A percentile compares a stretch with the other conserved stretches of the same genome.
Evolutionary conservation across 768 basidiomycete species (phyloP).

Genomic region (Boletus vermiculosoides): DNA sequence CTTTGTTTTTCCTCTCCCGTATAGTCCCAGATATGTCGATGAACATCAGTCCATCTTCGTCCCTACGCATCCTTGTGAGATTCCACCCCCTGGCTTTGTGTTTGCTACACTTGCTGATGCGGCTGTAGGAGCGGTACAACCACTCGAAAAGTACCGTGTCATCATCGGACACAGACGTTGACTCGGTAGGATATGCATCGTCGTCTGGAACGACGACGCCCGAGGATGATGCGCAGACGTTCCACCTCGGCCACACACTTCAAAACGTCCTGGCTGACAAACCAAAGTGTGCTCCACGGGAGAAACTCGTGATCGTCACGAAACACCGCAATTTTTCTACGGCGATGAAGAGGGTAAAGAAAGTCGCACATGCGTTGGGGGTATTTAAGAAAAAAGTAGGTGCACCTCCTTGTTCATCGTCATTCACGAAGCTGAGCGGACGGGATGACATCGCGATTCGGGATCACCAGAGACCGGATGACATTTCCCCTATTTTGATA

Average conservation of each 20-base stretch:
- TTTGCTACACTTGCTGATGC: not conserved
- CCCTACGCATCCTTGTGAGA: conserved; percentile 8
- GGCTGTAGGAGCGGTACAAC: not conserved
- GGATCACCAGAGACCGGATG: conserved; percentile 20
- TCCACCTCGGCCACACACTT: conserved; percentile 19
- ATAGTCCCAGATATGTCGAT: conserved; percentile 8
- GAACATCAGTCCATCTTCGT: conserved; percentile 9
- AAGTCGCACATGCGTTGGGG: conserved; percentile 14
- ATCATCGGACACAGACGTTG: conserved; percentile 25
- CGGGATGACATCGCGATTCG: not conserved
- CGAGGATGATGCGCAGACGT: conserved; percentile 28
- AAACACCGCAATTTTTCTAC: conserved; percentile 15
- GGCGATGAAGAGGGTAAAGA: conserved; percentile 27
- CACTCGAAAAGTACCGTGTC: not conserved
- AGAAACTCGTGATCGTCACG: conserved; percentile 8
- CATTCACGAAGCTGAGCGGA: not conserved
- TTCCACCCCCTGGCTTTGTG: not conserved
- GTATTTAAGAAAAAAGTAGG: conserved; percentile 29
- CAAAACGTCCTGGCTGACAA: conserved; percentile 5
- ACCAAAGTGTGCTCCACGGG: not conserved
- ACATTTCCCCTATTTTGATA: conserved; percentile 23
- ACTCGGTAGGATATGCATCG: conserved; percentile 22
- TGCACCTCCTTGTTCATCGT: not conserved
- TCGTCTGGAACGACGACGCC: conserved; percentile 34
- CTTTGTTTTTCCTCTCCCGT: not conserved